phyloP scores from a whole-genome alignment of 129 eudicot genomes.

The Daucus carota region DH1_v3.0 NC_030384.2:39109501-39110000 shows the following conservation, averaged over 20 bases:
- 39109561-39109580: background rate
- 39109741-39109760: conserved; percentile 97
- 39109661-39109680: conserved; percentile 97
- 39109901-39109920: background rate
- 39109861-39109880: background rate
- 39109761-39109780: background rate
- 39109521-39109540: background rate
- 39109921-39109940: background rate
- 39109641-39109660: conserved; percentile 99
- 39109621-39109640: conserved; percentile 33
- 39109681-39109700: conserved; percentile 95
- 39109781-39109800: background rate
- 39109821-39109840: conserved; percentile 18
- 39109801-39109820: background rate
- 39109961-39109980: conserved; percentile 9
- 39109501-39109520: background rate
- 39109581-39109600: background rate
- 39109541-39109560: background rate
- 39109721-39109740: conserved; percentile 97
- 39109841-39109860: background rate
- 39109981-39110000: background rate
- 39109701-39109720: conserved; percentile 98
- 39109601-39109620: background rate
- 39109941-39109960: background rate
- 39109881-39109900: conserved; percentile 15